Percentiles rank a stretch among this genome's conserved stretches.
Evolutionary conservation across 192 early-diverging fungal genomes (phyloP).

Genomic region (Linnemannia zychae): DNA sequence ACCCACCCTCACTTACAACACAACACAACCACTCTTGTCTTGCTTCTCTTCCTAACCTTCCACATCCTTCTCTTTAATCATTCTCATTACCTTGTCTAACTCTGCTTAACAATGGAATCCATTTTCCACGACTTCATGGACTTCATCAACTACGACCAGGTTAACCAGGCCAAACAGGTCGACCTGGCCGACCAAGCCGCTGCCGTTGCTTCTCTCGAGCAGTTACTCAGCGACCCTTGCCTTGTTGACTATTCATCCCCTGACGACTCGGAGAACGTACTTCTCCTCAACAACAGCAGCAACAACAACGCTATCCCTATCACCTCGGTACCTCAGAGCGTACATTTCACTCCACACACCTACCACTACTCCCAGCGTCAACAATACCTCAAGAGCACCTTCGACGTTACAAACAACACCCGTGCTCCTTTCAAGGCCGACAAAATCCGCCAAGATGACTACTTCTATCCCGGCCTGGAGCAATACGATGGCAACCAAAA

Average conservation of each 20-base stretch:
- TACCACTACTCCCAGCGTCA: not conserved
- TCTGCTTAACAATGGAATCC: not conserved
- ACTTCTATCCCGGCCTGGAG: not conserved
- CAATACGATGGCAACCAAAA: not conserved
- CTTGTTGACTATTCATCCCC: not conserved
- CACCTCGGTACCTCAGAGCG: not conserved
- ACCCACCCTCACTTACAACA: not conserved
- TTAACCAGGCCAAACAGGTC: no score
- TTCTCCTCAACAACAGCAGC: not conserved
- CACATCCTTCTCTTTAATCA: not conserved
- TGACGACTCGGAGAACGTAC: not conserved
- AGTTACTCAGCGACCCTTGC: not conserved
- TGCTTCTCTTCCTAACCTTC: not conserved
- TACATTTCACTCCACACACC: not conserved
- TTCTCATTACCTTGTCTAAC: not conserved
- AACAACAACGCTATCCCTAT: not conserved
- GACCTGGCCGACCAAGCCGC: not conserved
- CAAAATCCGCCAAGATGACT: not conserved
- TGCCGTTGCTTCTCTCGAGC: not conserved
- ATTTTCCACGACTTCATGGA: not conserved
- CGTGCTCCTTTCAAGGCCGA: not conserved
- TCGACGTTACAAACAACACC: not conserved
- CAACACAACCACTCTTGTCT: not conserved
- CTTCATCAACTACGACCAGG: not conserved
- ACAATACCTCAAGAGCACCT: not conserved